A percentile compares a stretch with the other conserved stretches of the same genome.
phyloP scores from a whole-genome alignment of 2,329 filamentous ascomycete species.

The Colletotrichum ledebouriae region DNA sequence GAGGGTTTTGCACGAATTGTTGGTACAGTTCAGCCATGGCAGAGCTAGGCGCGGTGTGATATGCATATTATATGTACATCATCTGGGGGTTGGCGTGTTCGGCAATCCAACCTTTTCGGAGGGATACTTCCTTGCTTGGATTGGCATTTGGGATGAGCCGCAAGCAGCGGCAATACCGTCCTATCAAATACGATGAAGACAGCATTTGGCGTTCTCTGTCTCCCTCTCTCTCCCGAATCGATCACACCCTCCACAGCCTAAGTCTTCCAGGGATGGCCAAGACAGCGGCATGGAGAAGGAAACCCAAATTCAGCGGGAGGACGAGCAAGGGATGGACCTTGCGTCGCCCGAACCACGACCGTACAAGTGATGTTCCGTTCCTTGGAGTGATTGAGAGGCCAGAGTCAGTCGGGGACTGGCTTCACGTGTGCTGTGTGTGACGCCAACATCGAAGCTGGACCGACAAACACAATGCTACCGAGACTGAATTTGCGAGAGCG shows the following conservation, averaged over 20 bases:
- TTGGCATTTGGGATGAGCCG: conserved; percentile 19
- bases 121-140: conserved; percentile 16
- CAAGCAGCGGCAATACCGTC: conserved; percentile 2
- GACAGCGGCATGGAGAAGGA: conserved; percentile 12
- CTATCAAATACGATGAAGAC: not conserved
- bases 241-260: not conserved
- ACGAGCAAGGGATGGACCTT: conserved; percentile 1
- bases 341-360: conserved; percentile 11
- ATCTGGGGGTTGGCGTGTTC: conserved; percentile 14
- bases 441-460: too few relatives aligned
- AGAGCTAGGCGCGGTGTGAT: not conserved
- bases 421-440: not conserved
- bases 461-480: too few relatives aligned
- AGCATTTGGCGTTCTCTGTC: not conserved
- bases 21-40: not conserved
- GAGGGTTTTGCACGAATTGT: not conserved
- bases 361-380: not conserved
- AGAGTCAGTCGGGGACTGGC: not conserved
- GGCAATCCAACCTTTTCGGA: conserved; percentile 14
- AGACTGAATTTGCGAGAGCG: too few relatives aligned
- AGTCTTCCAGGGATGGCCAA: not conserved
- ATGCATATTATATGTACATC: not conserved
- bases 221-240: not conserved
- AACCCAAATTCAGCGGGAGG: conserved; percentile 10
- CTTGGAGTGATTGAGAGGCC: not conserved